Evolutionary conservation across 345 rosid species (phyloP).

Genomic region (Zanthoxylum bungeanum): DNA sequence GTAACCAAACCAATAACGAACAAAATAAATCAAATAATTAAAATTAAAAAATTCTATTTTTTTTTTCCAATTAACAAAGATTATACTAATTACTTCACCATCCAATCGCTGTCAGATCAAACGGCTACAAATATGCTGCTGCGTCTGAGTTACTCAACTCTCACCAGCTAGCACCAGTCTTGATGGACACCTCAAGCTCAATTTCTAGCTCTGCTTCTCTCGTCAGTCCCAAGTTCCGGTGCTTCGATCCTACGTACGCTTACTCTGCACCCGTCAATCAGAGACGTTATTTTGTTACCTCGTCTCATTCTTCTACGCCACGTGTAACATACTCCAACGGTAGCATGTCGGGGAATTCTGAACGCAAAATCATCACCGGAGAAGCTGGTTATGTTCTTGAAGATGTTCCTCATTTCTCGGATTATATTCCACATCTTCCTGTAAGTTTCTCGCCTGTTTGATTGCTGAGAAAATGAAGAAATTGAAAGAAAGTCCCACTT

Average conservation of each 20-base stretch:
- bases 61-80: neutral
- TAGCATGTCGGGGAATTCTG: conserved; percentile 1
- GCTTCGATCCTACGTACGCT: conserved; percentile 37
- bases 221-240: conserved; percentile 27
- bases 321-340: neutral
- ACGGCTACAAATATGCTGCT: conserved; percentile 23
- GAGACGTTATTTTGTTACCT: conserved; percentile 8
- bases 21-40: no score
- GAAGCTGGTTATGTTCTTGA: conserved; percentile 44
- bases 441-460: conserved; percentile 21
- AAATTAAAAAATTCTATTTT: neutral
- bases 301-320: neutral
- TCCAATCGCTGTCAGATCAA: neutral
- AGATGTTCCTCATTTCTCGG: conserved; percentile 52
- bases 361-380: conserved; percentile 31
- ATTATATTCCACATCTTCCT: conserved; percentile 41
- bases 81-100: neutral
- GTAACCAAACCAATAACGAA: neutral
- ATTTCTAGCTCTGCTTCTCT: conserved; percentile 36
- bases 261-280: conserved; percentile 12
- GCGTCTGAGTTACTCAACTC: neutral
- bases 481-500: neutral
- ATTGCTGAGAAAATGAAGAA: neutral
- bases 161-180: neutral
- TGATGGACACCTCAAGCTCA: conserved; percentile 32